phyloP scores from a whole-genome alignment of 2,329 filamentous ascomycete species.

The Fusarium sublunatum region DNA sequence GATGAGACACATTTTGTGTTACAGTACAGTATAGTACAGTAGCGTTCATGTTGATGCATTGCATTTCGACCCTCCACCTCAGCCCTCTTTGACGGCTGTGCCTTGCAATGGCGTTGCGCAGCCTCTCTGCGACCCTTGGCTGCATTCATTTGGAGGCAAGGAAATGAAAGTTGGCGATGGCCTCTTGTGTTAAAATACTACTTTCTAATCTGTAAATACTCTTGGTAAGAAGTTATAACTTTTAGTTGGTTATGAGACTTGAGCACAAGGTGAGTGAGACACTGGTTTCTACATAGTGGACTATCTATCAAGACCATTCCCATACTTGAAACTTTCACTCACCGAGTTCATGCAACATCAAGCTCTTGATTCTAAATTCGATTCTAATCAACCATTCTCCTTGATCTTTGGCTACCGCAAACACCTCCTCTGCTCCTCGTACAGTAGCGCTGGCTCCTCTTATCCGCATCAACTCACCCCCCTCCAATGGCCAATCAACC shows the following conservation, averaged over 20 bases:
- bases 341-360: constrained; percentile 11
- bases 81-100: constrained; percentile 46
- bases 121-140: constrained; percentile 30
- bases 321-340: neutral
- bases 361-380: neutral
- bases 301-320: too few relatives aligned
- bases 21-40: constrained; percentile 4
- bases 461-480: constrained; percentile 27
- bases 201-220: too few relatives aligned
- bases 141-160: neutral
- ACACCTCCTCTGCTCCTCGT: constrained; percentile 14
- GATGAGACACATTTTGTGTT: constrained; percentile 25
- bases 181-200: too few relatives aligned
- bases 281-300: too few relatives aligned
- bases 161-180: neutral
- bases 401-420: constrained; percentile 21
- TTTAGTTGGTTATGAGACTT: too few relatives aligned
- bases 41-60: constrained; percentile 37
- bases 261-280: too few relatives aligned
- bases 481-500: constrained; percentile 36
- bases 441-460: constrained; percentile 16
- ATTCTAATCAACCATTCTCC: constrained; percentile 10
- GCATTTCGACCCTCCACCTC: constrained; percentile 45
- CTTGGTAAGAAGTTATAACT: too few relatives aligned
- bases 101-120: constrained; percentile 41